A percentile compares a stretch with the other conserved stretches of the same genome.
phyloP scores from a whole-genome alignment of 176 grass and related monocot genomes.

The Tuctoria greenei region DNA sequence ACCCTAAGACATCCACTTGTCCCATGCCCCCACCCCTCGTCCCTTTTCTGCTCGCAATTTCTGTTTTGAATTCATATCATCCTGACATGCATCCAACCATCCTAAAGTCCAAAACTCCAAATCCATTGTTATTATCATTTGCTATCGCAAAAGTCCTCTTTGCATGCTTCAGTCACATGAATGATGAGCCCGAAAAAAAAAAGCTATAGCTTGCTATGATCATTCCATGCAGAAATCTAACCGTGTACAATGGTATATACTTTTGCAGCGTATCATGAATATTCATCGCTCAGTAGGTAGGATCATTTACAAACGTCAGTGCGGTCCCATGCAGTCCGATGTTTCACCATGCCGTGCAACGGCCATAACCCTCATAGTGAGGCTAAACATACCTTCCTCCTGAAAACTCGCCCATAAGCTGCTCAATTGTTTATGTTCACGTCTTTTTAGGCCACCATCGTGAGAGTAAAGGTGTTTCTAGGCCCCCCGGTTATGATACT shows the following conservation, averaged over 20 bases:
- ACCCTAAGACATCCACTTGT: slow-evolving; percentile 52
- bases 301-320: slow-evolving; percentile 34
- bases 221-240: slow-evolving; percentile 48
- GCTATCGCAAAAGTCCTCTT: slow-evolving; percentile 43
- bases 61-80: slow-evolving; percentile 38
- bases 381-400: slow-evolving; percentile 26
- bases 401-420: slow-evolving; percentile 33
- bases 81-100: slow-evolving; percentile 40
- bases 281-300: not conserved
- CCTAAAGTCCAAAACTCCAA: slow-evolving; percentile 39
- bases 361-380: slow-evolving; percentile 25
- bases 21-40: slow-evolving; percentile 37
- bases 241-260: slow-evolving; percentile 28
- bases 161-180: slow-evolving; percentile 47
- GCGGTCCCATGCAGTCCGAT: slow-evolving; percentile 39
- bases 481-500: slow-evolving; percentile 51
- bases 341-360: slow-evolving; percentile 34
- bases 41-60: slow-evolving; percentile 27
- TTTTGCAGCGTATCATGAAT: slow-evolving; percentile 48
- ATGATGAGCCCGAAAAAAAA: slow-evolving; percentile 49
- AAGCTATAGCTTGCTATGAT: slow-evolving; percentile 45
- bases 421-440: slow-evolving; percentile 39
- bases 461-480: slow-evolving; percentile 54
- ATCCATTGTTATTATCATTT: slow-evolving; percentile 43
- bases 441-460: slow-evolving; percentile 51